Evolutionary conservation across 2,329 filamentous ascomycete genomes (phyloP), one percentile per base, ranked within the genome.

Genomic region (Plectosphaerella plurivora): DNA sequence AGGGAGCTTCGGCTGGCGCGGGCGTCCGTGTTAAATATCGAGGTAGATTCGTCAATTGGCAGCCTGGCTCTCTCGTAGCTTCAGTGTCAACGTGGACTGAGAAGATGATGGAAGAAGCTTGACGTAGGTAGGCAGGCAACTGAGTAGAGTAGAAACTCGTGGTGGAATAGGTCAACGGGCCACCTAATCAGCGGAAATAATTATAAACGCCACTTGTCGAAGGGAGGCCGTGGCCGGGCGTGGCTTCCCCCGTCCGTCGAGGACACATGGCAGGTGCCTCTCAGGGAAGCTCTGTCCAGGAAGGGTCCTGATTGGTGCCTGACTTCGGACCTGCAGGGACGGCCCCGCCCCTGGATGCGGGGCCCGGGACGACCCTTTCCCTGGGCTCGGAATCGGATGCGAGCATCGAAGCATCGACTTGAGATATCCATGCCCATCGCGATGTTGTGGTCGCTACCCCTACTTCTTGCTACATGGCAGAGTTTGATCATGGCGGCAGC

Each of bases 71-170:
- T 44, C 10, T 44, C 41, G 41, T 9, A 9, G 8, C 5, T n/a
- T 20, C 10, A 4, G 18, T n/a, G 33, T 46, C 37, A 50, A 54
- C 36, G 52, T 56, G 54, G 54, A 45, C 49, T 52, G 50, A 55
- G 54, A 56, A 56, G 50, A 48, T 20, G 16, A 56, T 49, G 54
- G 54, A 56, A 56, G 44, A 46, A n/a, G 45, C 22, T 52, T 56
- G 47, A 56, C 52, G 54, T 44, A 52, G 54, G 54, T 52, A 56
- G 54, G 37, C 35, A 41, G 49, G 49, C 47, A 51, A 44, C 16
- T 48, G 42, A 39, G 45, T 28, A 47, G 36, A 28, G 25, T 51
- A n/a, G n/a, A n/a, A n/a, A n/a, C 41, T 20, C 25, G 25, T 45
- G 28, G 25, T 51, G 28, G n/a, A 20, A 44, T 12, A 44, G 16